Percentiles rank a stretch among this genome's conserved stretches.
These are phyloP conservation scores for Orbilia blumenaviensis DNA, from an alignment of 2,329 filamentous ascomycete species.

Conservation along the genomic window DNA sequence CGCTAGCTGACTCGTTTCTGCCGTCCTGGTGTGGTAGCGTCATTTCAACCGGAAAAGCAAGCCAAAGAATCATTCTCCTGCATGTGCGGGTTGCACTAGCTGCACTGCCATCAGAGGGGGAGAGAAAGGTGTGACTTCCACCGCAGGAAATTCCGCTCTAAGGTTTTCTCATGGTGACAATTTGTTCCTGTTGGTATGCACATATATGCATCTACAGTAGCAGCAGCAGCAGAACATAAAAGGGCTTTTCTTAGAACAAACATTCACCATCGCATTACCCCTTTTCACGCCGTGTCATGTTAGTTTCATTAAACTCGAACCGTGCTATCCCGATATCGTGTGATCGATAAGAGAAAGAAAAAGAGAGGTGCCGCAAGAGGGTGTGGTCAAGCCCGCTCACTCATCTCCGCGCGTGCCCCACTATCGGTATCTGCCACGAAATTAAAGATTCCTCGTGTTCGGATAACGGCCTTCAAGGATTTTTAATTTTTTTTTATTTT, in stretches of 20 bases:
- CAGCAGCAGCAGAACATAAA: too few relatives aligned
- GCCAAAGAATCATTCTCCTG: background rate
- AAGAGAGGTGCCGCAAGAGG: background rate
- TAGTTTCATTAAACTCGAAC: constrained; percentile 18
- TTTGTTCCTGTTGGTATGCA: background rate
- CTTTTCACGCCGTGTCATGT: constrained; percentile 1
- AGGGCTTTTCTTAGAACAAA: background rate
- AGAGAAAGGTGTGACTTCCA: background rate
- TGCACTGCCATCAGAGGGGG: background rate
- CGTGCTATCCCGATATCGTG: constrained; percentile 22
- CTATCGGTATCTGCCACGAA: constrained; percentile 13
- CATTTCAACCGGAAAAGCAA: constrained; percentile 26
- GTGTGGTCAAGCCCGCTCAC: constrained; percentile 7
- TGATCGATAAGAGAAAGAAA: constrained; percentile 16
- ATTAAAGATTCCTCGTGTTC: constrained; percentile 22
- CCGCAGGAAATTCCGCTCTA: background rate
- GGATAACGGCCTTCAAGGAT: background rate
- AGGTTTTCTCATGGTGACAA: background rate
- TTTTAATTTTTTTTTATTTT: too few relatives aligned
- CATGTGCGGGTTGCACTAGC: background rate
- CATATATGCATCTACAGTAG: too few relatives aligned
- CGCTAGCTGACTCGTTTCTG: constrained; percentile 39
- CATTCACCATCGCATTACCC: constrained; percentile 4
- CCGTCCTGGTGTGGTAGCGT: constrained; percentile 23
- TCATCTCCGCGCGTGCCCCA: constrained; percentile 13